A percentile compares a stretch with the other conserved stretches of the same genome.
Conservation (phyloP, 352 stramenopile genomes). For the Phytopythium montanum region DNA sequence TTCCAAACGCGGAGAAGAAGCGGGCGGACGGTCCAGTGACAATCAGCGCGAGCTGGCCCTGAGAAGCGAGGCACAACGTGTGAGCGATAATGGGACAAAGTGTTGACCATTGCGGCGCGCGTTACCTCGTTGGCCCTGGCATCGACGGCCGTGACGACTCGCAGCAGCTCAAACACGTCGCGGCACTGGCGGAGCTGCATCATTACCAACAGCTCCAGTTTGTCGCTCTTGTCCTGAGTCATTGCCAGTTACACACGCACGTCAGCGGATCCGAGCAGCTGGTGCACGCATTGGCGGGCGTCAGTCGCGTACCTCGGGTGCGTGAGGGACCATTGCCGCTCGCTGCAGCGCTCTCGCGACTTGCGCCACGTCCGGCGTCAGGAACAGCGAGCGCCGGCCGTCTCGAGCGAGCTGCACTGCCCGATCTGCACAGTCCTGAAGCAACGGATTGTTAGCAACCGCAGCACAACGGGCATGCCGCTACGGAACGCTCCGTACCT, state of each 20-base stretch:
- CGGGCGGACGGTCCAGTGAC: conserved; percentile 29
- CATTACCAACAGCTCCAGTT: conserved; percentile 20
- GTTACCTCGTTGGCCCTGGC: conserved; percentile 25
- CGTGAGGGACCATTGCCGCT: background rate
- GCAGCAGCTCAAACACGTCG: conserved; percentile 31
- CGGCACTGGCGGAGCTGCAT: conserved; percentile 32
- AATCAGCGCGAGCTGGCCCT: conserved; percentile 16
- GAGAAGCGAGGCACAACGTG: conserved; percentile 11
- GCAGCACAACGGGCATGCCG: too few species aligned
- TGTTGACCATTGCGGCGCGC: background rate
- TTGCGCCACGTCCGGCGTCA: conserved; percentile 9
- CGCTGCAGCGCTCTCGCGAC: conserved; percentile 10
- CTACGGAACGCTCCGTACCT: background rate
- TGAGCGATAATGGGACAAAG: conserved; percentile 2
- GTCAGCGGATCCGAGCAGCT: conserved; percentile 15
- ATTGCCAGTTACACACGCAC: background rate
- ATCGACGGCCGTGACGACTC: conserved; percentile 22
- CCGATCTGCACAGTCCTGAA: conserved; percentile 1
- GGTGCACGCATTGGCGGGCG: conserved; percentile 16
- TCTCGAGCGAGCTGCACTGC: conserved; percentile 15
- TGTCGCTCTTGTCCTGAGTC: conserved; percentile 6
- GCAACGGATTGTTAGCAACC: background rate
- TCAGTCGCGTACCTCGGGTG: conserved; percentile 3
- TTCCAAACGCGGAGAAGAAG: conserved; percentile 35
- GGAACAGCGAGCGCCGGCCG: conserved; percentile 11